phyloP scores from a whole-genome alignment of 805 yeast genomes.

The Tetrapisispora arboricola region DNA sequence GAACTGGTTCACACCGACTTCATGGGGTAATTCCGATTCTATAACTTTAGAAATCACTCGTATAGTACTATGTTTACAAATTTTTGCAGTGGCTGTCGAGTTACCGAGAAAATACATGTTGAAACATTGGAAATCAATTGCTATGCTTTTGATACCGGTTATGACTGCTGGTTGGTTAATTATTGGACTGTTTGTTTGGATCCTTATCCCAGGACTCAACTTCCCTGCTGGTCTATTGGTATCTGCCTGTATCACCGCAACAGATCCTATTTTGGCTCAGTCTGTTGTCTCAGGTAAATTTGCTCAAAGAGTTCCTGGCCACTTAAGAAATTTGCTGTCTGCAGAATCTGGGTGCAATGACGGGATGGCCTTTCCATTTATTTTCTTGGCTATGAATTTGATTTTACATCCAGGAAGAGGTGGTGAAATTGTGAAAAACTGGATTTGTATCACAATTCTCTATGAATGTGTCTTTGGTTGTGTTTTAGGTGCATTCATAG shows the following conservation, averaged over 20 bases:
- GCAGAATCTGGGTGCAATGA: constrained; percentile 88
- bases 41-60: constrained; percentile 79
- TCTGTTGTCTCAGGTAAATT: constrained; percentile 90
- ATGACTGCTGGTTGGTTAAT: constrained; percentile 88
- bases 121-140: constrained; percentile 70
- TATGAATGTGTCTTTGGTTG: constrained; percentile 80
- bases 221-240: constrained; percentile 66
- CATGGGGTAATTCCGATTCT: constrained; percentile 79
- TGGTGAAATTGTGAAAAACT: constrained; percentile 62
- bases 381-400: constrained; percentile 56
- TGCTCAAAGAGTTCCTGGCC: constrained; percentile 89
- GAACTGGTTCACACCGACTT: constrained; percentile 69
- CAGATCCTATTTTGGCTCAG: constrained; percentile 91
- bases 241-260: constrained; percentile 86
- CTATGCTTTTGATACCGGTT: constrained; percentile 66
- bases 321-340: constrained; percentile 67
- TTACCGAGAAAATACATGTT: constrained; percentile 83
- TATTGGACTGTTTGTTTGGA: constrained; percentile 71
- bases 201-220: constrained; percentile 58
- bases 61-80: constrained; percentile 74
- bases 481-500: constrained; percentile 61
- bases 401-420: constrained; percentile 57
- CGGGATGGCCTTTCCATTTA: constrained; percentile 94
- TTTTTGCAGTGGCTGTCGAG: constrained; percentile 91
- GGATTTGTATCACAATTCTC: constrained; percentile 65